phyloP scores from a whole-genome alignment of 2,329 filamentous ascomycete genomes.

The Venturia carpophila region DNA sequence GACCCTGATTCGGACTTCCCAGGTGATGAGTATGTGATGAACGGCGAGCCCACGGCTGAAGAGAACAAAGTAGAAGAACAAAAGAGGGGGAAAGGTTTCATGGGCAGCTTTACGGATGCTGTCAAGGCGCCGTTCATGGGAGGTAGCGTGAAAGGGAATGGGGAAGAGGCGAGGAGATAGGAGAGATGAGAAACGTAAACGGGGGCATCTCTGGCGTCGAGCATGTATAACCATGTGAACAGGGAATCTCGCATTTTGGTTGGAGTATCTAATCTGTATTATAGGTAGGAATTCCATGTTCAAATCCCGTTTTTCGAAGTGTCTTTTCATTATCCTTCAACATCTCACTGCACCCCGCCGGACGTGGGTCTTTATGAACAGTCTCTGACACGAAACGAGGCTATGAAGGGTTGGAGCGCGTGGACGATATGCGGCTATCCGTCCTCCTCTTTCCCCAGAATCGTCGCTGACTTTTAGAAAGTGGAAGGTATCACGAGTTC shows the following conservation, averaged over 20 bases:
- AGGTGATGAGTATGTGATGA: conserved; percentile 18
- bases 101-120: not conserved
- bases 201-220: not conserved
- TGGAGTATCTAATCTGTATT: not conserved
- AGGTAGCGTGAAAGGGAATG: not conserved
- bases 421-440: too few species aligned
- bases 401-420: too few species aligned
- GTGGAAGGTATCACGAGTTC: too few species aligned
- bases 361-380: too few species aligned
- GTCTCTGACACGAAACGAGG: too few species aligned
- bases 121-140: not conserved
- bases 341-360: too few species aligned
- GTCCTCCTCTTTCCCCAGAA: too few species aligned
- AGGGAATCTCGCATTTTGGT: not conserved
- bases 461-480: too few species aligned
- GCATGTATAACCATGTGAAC: not conserved
- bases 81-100: not conserved
- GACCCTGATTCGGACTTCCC: not conserved
- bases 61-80: not conserved
- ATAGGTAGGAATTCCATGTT: not conserved
- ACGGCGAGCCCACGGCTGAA: conserved; percentile 17
- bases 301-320: not conserved
- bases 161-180: not conserved
- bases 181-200: not conserved
- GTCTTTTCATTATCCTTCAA: not conserved